Percentiles rank a stretch among this genome's conserved stretches.
Conservation (phyloP, 2,329 filamentous ascomycete genomes). For the Tolypocladium tropicale region DNA sequence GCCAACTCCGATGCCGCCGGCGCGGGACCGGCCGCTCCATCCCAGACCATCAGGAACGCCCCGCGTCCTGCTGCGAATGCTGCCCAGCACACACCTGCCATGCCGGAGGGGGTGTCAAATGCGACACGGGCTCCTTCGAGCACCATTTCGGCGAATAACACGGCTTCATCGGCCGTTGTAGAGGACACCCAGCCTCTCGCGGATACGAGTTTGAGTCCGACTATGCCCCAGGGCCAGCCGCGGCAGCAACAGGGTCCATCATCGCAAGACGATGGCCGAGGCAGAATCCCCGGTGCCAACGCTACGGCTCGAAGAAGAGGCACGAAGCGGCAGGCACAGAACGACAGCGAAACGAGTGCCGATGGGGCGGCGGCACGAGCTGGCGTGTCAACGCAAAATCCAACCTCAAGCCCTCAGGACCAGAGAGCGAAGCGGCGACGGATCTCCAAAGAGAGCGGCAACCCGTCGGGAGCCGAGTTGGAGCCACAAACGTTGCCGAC, state of each 20-base stretch:
- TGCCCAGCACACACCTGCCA: background rate
- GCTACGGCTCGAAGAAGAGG: background rate
- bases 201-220: background rate
- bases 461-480: constrained; percentile 3
- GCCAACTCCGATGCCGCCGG: background rate
- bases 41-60: background rate
- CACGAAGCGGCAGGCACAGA: background rate
- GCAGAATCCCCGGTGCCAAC: background rate
- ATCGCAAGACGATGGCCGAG: background rate
- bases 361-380: background rate
- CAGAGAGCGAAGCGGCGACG: constrained; percentile 14
- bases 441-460: constrained; percentile 11
- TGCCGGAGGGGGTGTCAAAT: background rate
- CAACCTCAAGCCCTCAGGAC: constrained; percentile 4
- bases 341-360: background rate
- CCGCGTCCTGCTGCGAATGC: constrained; percentile 1
- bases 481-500: constrained; percentile 5
- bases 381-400: constrained; percentile 1
- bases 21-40: background rate
- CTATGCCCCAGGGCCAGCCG: background rate
- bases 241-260: background rate
- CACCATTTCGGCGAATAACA: background rate
- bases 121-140: background rate
- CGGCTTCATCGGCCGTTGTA: background rate
- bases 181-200: background rate